phyloP scores from a whole-genome alignment of 2,329 filamentous ascomycete genomes.

The Colletotrichum orbiculare region DNA sequence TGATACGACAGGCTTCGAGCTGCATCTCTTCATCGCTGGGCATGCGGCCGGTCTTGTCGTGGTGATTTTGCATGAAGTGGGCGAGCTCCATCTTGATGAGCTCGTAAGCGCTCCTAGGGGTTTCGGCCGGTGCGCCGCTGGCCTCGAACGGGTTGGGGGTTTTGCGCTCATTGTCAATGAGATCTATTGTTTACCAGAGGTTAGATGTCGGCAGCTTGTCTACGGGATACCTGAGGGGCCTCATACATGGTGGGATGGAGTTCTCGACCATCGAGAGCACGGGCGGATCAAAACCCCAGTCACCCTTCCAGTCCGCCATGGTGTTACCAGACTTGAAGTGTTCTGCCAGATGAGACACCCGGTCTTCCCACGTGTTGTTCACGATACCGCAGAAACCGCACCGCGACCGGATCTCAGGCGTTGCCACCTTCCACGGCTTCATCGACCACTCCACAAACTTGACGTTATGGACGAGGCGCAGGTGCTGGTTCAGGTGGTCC shows the following conservation, averaged over 20 bases:
- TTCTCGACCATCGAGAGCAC: constrained; percentile 74
- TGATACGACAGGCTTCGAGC: constrained; percentile 68
- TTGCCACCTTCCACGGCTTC: constrained; percentile 70
- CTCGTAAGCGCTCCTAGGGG: constrained; percentile 69
- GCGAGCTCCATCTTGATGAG: constrained; percentile 68
- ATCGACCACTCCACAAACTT: constrained; percentile 74
- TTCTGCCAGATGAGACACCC: constrained; percentile 73
- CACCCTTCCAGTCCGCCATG: constrained; percentile 77
- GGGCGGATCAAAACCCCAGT: constrained; percentile 73
- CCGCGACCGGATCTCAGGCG: constrained; percentile 70
- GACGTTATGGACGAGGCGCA: constrained; percentile 70
- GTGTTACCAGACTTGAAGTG: constrained; percentile 73
- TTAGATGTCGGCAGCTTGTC: constrained; percentile 53
- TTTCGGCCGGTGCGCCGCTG: constrained; percentile 54
- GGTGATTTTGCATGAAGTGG: constrained; percentile 60
- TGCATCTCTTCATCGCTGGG: constrained; percentile 66
- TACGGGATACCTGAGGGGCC: constrained; percentile 49
- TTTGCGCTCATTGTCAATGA: constrained; percentile 72
- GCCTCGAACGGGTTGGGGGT: constrained; percentile 66
- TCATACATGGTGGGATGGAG: constrained; percentile 72
- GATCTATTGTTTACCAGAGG: constrained; percentile 56
- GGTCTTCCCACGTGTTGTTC: constrained; percentile 70
- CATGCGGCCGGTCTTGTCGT: constrained; percentile 51
- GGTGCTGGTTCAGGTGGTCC: constrained; percentile 74
- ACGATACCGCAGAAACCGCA: constrained; percentile 74